Conservation (phyloP, 495 filamentous ascomycete species). For the Hypoxylon lienhwacheense region DNA sequence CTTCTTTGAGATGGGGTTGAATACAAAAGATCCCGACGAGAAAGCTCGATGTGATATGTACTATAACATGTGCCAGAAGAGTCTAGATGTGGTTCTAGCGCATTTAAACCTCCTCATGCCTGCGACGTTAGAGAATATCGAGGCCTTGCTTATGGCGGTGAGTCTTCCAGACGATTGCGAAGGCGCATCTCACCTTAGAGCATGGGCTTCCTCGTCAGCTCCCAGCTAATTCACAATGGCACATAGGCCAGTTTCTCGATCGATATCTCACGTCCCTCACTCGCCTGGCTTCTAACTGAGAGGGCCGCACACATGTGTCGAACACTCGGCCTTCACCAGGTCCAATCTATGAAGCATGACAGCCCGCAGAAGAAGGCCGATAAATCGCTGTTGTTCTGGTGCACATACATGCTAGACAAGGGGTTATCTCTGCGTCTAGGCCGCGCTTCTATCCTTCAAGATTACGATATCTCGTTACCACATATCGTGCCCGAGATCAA, state of each 20-base stretch:
- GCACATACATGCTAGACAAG: constrained; percentile 62
- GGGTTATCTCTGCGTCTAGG: constrained; percentile 65
- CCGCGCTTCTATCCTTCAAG: constrained; percentile 61
- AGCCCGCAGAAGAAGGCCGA: constrained; percentile 40
- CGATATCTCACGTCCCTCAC: constrained; percentile 63
- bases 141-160: constrained; percentile 62
- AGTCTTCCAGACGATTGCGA: too few species aligned
- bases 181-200: not conserved
- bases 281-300: constrained; percentile 64
- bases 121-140: constrained; percentile 58
- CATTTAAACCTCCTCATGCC: constrained; percentile 62
- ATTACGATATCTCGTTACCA: constrained; percentile 64
- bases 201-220: not conserved
- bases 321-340: constrained; percentile 65
- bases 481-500: constrained; percentile 40
- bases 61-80: constrained; percentile 53
- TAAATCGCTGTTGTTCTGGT: constrained; percentile 62
- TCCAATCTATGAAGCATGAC: constrained; percentile 54
- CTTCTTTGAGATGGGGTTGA: constrained; percentile 53
- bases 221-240: not conserved
- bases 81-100: constrained; percentile 60
- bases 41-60: constrained; percentile 46
- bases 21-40: constrained; percentile 38
- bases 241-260: constrained; percentile 55
- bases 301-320: constrained; percentile 62